phyloP scores from a whole-genome alignment of 768 basidiomycete genomes.

The Hygrocybe coccinea region DNA sequence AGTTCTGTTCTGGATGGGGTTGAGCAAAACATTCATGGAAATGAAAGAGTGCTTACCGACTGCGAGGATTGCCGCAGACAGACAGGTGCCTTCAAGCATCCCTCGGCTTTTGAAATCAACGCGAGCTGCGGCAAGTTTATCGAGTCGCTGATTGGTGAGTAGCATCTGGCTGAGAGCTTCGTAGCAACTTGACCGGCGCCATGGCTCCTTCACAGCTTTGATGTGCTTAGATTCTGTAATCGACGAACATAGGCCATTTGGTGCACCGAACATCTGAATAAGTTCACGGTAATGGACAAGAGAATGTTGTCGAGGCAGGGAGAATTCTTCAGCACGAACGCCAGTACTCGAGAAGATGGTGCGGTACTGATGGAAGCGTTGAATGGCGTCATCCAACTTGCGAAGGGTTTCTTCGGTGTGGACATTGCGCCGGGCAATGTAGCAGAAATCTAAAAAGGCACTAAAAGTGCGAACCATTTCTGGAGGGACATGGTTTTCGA shows the following conservation, averaged over 20 bases:
- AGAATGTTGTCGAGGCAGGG: background rate
- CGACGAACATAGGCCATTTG: slow-evolving; percentile 21
- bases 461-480: slow-evolving; percentile 14
- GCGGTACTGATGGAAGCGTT: slow-evolving; percentile 10
- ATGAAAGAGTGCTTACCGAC: background rate
- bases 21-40: background rate
- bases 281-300: slow-evolving; percentile 12
- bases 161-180: slow-evolving; percentile 5
- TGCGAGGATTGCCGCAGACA: background rate
- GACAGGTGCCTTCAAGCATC: slow-evolving; percentile 10
- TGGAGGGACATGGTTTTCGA: slow-evolving; percentile 15
- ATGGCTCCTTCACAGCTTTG: slow-evolving; percentile 25
- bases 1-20: background rate
- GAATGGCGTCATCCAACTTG: background rate
- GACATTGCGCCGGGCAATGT: slow-evolving; percentile 16
- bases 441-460: slow-evolving; percentile 22
- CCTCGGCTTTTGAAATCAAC: slow-evolving; percentile 16
- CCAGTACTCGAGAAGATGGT: slow-evolving; percentile 21
- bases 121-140: slow-evolving; percentile 18
- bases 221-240: slow-evolving; percentile 25
- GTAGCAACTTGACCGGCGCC: slow-evolving; percentile 18
- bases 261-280: slow-evolving; percentile 19
- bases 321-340: background rate
- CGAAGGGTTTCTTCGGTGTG: slow-evolving; percentile 8
- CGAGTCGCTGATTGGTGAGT: slow-evolving; percentile 16